Evolutionary conservation across 768 basidiomycete species (phyloP), one percentile per base, ranked within the genome.

Genomic region (Pulveroboletus sp.): DNA sequence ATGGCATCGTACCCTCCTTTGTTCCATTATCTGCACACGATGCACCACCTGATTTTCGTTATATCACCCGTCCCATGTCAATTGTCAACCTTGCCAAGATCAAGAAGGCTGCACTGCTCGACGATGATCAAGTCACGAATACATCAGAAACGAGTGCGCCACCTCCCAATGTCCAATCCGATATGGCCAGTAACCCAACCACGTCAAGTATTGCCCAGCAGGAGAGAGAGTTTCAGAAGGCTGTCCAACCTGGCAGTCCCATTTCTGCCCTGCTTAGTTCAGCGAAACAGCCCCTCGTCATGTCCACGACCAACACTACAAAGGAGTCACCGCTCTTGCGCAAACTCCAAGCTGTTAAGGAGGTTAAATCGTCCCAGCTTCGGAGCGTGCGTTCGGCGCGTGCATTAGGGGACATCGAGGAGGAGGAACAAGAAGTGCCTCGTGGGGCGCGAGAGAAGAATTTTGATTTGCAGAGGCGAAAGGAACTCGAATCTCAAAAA

Each of bases 201-300:
- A 78, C 78, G 14, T 79, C 79, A 11, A 86, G 76, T 39, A 82
- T 87, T 50, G 85, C 85, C 3, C 79, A 91, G 59, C 89, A 92
- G 63, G 96, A 99, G 78, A 86, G 86, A 66, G 96, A 98, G 68
- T 97, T 98, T 84, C 86, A 89, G 73, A 85, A 87, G 61, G 96
- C 93, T 2, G 90, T 98, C 1, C 91, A 93, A 63, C 95, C 94
- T 6, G 93, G 90, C 38, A 90, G 87, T 54, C 96, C 96, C 0
- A 94, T 99, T 52, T 89, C 90, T 27, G 91, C 90, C 3, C 71
- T 99, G 43, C 78, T 99, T 59, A 86, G 81, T 57, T 93, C 91
- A 3, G 93, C 93, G 6, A 78, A 86, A 50, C 89, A 93, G 66
- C 93, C 93, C 0, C 73, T 96, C 36, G 72, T 95, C 43, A 86